Evolutionary conservation across 257 asterid species (phyloP), one percentile per base, ranked within the genome.

Genomic region (Plantago major): DNA sequence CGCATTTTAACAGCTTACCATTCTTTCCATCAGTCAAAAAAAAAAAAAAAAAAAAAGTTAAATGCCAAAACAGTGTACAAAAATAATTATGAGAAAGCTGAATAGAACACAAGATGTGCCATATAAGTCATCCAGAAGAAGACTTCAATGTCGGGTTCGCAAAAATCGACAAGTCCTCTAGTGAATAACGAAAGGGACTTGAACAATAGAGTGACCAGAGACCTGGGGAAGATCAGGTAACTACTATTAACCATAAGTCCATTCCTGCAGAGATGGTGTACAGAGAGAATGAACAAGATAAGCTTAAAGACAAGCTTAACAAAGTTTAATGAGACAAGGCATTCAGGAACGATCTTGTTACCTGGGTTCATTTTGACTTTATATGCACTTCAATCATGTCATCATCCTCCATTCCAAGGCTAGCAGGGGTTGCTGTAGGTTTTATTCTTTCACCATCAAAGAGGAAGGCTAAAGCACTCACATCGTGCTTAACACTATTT

Each of bases 321-420:
- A 51, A 51, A 67, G 12, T 64, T 33, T 57, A 58, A 46, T 19
- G 51, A 60, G 43, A 54, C 26, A 53, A 47, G 40, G 52, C 40
- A 51, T 50, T 66, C 67, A 13, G 46, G 53, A 46, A 55, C 52
- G 62, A 28, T 9, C n/a, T 42, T 63, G 54, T 44, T 63, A 78
- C 80, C 84, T 17, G 65, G 67, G 66, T 67, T 83, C 77, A 81
- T 30, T 74, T 76, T 62, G 78, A 76, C 74, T 80, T 91, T 30
- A 76, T 73, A 69, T 82, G 84, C 69, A 85, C 96, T 76, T 91
- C 96, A 46, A 91, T 73, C 47, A 86, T 88, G 82, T 91, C 96
- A 16, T 88, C 62, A 9, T 91, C 96, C 79, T 91, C 98, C 98
- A 91, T 84, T 30, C 73, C 92, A 18, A 91, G 96, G 72, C 86